Conservation (phyloP, 2,329 filamentous ascomycete species). For the Fusarium robinianum region DNA sequence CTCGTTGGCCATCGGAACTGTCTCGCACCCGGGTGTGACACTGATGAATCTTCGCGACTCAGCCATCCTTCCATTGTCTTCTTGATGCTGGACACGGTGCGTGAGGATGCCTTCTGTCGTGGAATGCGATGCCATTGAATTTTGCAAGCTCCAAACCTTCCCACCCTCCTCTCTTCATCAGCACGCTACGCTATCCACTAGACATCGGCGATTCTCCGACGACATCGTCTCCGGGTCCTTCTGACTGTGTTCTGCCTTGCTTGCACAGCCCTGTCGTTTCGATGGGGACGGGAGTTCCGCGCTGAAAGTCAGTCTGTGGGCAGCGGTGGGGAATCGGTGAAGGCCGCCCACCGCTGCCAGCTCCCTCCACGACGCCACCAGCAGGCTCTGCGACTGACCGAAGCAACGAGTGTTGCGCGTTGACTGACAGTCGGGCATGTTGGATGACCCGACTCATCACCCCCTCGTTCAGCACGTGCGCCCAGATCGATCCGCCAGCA, state of each 20-base stretch:
- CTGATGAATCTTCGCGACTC: constrained; percentile 20
- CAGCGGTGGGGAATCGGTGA: constrained; percentile 8
- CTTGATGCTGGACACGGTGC: too few relatives aligned
- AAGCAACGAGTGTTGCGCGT: constrained; percentile 3
- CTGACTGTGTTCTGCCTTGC: constrained; percentile 1
- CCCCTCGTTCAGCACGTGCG: constrained; percentile 7
- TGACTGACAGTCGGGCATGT: constrained; percentile 6
- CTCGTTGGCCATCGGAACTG: too few relatives aligned
- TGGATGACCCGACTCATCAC: constrained; percentile 8
- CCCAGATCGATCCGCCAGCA: constrained; percentile 10
- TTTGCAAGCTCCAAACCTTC: constrained; percentile 6
- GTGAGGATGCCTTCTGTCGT: too few relatives aligned
- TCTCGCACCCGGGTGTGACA: too few relatives aligned
- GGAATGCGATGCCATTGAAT: constrained; percentile 23
- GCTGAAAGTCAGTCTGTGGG: too few relatives aligned
- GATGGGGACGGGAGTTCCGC: too few relatives aligned
- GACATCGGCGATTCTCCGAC: too few relatives aligned
- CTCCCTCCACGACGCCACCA: constrained; percentile 4
- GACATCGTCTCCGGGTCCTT: too few relatives aligned
- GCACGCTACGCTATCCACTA: too few relatives aligned
- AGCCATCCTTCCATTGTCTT: constrained; percentile 9
- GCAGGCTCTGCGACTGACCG: constrained; percentile 1
- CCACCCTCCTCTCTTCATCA: constrained; percentile 8
- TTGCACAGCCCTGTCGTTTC: constrained; percentile 7
- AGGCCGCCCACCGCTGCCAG: constrained; percentile 10